Evolutionary conservation across 352 stramenopile species (phyloP), one percentile per base, ranked within the genome.

Genomic region (Hyaloperonospora arabidopsidis): DNA sequence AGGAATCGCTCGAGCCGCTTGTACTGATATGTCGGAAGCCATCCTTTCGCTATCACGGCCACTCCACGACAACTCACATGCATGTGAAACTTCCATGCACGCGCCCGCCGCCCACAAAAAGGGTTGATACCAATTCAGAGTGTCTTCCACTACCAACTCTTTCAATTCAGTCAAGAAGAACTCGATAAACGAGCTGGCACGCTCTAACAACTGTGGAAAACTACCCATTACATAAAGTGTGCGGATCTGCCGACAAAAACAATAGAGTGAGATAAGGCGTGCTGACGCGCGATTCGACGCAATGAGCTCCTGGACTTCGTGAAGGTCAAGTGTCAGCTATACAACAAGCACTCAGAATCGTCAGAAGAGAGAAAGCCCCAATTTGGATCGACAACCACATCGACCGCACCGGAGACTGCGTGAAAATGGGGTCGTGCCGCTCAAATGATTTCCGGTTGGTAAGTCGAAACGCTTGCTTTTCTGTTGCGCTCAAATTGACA

Each of bases 201-300:
- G 78, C 40, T 73, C 43, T 15, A 87, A 67, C 19, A 93, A 62
- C 44, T 87, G 74, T 0, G 64, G 65, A 45, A 86, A 86, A 35
- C 68, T 78, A 12, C 76, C 76, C 70, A 83, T 87, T 19, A 90
- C 60, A 52, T 88, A 89, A 17, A 89, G 60, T 3, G 71, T 87
- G 18, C 78, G 76, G 2, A 93, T 84, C 53, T 93, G 82, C 0
- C 79, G 74, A 50, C 69, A 85, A 46, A 89, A 93, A 52, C 84
- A 86, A 53, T 93, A 86, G 14, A 93, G 67, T 2, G 76, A 77
- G 19, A 87, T 65, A 14, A 85, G 54, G 10, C 68, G 49, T 0
- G 68, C 46, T 0, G 82, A 79, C n/a, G 75, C 77, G 14, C 70
- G 51, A 48, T 84, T 84, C 13, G 57, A 57, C 0, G 71, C 69